phyloP scores from a whole-genome alignment of 495 filamentous ascomycete species.

The Geoglossum glabrum region DNA sequence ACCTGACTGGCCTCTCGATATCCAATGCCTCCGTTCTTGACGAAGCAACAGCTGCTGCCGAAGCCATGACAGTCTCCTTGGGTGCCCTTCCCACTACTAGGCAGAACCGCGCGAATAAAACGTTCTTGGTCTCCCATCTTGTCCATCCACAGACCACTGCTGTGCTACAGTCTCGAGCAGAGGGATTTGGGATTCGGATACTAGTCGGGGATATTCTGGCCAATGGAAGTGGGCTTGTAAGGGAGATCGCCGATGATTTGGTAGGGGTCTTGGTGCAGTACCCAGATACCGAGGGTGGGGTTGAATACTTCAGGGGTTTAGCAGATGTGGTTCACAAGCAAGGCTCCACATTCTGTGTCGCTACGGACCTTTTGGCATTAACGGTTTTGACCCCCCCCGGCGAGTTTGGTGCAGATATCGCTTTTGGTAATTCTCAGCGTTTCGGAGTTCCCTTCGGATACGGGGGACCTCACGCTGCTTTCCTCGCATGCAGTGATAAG shows the following conservation, averaged over 20 bases:
- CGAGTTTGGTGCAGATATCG: slow-evolving; percentile 93
- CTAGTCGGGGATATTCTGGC: slow-evolving; percentile 48
- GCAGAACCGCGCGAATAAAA: slow-evolving; percentile 56
- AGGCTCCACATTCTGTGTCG: slow-evolving; percentile 69
- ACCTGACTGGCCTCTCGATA: slow-evolving; percentile 75
- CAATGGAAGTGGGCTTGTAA: slow-evolving; percentile 38
- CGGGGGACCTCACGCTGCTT: slow-evolving; percentile 90
- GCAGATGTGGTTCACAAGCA: slow-evolving; percentile 60
- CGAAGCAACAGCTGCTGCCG: slow-evolving; percentile 84
- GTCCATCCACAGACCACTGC: slow-evolving; percentile 82
- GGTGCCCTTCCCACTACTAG: slow-evolving; percentile 50
- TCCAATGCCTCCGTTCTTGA: slow-evolving; percentile 89
- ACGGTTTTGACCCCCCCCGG: slow-evolving; percentile 81
- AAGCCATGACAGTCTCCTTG: slow-evolving; percentile 92
- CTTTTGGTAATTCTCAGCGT: slow-evolving; percentile 88
- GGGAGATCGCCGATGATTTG: slow-evolving; percentile 60
- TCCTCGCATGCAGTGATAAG: slow-evolving; percentile 86
- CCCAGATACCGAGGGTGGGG: slow-evolving; percentile 71
- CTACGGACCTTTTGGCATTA: slow-evolving; percentile 79
- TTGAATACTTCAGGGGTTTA: slow-evolving; percentile 53
- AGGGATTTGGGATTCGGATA: slow-evolving; percentile 80
- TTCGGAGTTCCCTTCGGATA: slow-evolving; percentile 89
- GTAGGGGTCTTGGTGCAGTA: slow-evolving; percentile 91
- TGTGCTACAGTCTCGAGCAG: slow-evolving; percentile 71
- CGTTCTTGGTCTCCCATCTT: slow-evolving; percentile 62